A percentile compares a stretch with the other conserved stretches of the same genome.
Evolutionary conservation across 148 eudicot genomes (phyloP).

Genomic region (Persicaria tinctoria): DNA sequence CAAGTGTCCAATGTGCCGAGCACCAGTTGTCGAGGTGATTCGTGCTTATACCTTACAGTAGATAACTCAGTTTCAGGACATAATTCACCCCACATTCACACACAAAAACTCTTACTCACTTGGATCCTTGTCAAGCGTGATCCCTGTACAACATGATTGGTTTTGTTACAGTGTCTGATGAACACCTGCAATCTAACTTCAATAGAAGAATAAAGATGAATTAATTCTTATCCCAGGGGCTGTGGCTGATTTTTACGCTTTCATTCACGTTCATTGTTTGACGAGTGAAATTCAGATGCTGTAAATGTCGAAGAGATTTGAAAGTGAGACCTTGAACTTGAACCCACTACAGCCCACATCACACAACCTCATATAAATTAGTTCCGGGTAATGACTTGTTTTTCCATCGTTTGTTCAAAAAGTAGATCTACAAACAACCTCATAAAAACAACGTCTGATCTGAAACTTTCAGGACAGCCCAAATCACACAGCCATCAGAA

Average conservation of each 20-base stretch:
- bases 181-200: neutral
- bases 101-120: neutral
- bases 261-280: neutral
- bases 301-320: too few species aligned
- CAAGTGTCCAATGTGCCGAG: constrained; percentile 85
- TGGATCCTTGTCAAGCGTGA: neutral
- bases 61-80: neutral
- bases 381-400: too few species aligned
- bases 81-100: neutral
- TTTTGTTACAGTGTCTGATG: neutral
- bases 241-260: neutral
- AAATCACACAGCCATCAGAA: too few species aligned
- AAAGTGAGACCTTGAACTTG: too few species aligned
- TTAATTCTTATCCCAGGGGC: neutral
- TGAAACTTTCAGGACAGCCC: too few species aligned
- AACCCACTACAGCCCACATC: too few species aligned
- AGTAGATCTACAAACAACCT: too few species aligned
- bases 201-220: neutral
- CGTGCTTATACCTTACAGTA: constrained; percentile 64
- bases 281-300: neutral
- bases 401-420: too few species aligned
- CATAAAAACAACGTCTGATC: too few species aligned
- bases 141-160: neutral
- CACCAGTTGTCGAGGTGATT: constrained; percentile 75
- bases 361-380: too few species aligned